Percentiles rank a stretch among this genome's conserved stretches.
Evolutionary conservation across 257 asterid species (phyloP).

Genomic region (Jasminum sambac): DNA sequence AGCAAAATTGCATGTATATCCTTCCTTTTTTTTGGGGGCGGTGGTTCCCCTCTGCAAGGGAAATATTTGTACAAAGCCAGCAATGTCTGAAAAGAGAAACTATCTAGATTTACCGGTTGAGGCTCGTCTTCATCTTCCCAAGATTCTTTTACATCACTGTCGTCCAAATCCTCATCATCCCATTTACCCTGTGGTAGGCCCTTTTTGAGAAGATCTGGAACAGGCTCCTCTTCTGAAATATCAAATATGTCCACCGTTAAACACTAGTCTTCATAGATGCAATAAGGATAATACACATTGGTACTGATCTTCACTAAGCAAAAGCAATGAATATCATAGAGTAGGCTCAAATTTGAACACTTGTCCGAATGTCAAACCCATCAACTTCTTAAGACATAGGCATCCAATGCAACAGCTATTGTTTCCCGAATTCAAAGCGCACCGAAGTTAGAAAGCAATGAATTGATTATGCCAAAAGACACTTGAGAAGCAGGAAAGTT

Average conservation of each 20-base stretch:
- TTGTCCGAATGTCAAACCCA: no score
- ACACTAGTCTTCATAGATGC: neutral
- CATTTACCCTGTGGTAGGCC: slow-evolving; percentile 51
- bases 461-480: no score
- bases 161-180: slow-evolving; percentile 91
- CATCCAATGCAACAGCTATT: no score
- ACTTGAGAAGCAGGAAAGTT: no score
- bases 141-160: slow-evolving; percentile 75
- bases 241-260: neutral
- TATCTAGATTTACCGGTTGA: slow-evolving; percentile 40
- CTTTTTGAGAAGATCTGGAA: slow-evolving; percentile 60
- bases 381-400: no score
- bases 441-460: no score
- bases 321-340: no score
- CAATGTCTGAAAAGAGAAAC: neutral
- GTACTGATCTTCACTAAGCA: no score
- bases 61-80: neutral
- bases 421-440: no score
- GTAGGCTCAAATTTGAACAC: no score
- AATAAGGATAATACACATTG: no score
- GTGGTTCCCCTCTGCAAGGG: neutral
- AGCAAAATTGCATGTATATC: neutral
- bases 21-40: no score
- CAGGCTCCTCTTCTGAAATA: slow-evolving; percentile 69
- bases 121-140: slow-evolving; percentile 98